These are phyloP conservation scores for Zelopaecilomyces penicillatus DNA, from an alignment of 2,329 filamentous ascomycete genomes.

Conservation along the genomic window DNA sequence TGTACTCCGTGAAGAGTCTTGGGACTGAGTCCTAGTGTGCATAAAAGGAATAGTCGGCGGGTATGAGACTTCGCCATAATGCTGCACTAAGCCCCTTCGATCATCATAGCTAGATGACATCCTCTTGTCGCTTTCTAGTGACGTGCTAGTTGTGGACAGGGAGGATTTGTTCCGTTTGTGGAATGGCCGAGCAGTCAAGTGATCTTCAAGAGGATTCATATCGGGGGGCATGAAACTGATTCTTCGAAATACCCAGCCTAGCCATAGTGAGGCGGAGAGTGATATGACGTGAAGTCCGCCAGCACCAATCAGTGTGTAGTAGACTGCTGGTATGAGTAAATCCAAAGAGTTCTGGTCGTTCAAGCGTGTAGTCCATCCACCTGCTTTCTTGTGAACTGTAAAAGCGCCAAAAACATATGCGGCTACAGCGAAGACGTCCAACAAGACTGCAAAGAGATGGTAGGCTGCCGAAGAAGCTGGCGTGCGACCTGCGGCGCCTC, in stretches of 20 bases:
- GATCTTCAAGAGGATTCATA: conserved; percentile 87
- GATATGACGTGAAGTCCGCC: conserved; percentile 64
- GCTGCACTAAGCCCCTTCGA: conserved; percentile 33
- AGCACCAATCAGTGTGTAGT: conserved; percentile 56
- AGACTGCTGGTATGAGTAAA: conserved; percentile 57
- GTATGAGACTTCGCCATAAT: conserved; percentile 36
- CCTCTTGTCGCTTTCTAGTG: conserved; percentile 48
- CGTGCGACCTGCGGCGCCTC: conserved; percentile 61
- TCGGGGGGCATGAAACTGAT: conserved; percentile 80
- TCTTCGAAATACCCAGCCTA: conserved; percentile 70
- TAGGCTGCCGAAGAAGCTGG: conserved; percentile 80
- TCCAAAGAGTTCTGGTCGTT: conserved; percentile 44
- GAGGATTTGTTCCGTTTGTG: conserved; percentile 70
- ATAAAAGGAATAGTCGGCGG: conserved; percentile 65
- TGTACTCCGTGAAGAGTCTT: conserved; percentile 44
- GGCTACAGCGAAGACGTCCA: conserved; percentile 53
- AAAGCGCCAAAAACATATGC: conserved; percentile 49
- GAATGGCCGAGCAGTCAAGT: conserved; percentile 61
- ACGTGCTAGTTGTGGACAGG: conserved; percentile 36
- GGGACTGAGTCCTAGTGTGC: conserved; percentile 62
- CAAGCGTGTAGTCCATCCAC: conserved; percentile 61
- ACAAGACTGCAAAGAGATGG: conserved; percentile 70
- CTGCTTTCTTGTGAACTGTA: conserved; percentile 34
- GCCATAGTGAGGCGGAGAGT: conserved; percentile 61
- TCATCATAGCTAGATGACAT: conserved; percentile 33